Evolutionary conservation across 208 protist species (phyloP).

Genomic region (Trypanosoma lewisi): DNA sequence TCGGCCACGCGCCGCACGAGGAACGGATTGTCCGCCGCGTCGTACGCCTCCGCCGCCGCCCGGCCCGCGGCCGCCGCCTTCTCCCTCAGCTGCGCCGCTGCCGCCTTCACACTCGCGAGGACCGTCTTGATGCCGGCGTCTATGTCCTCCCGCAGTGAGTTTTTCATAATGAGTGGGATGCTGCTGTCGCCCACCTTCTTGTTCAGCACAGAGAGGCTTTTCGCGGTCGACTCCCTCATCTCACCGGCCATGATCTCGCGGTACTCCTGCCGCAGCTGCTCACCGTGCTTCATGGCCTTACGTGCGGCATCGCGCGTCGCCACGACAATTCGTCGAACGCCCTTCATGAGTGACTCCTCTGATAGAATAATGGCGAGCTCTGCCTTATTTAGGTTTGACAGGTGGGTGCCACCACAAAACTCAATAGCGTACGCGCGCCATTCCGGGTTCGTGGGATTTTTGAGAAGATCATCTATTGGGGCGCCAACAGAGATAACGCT

Average conservation of each 20-base stretch:
- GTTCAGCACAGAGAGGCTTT: conserved; percentile 89
- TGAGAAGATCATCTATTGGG: conserved; percentile 87
- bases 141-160: conserved; percentile 74
- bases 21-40: conserved; percentile 44
- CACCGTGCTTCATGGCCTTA: conserved; percentile 47
- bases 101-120: conserved; percentile 66
- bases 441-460: conserved; percentile 84
- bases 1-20: conserved; percentile 46
- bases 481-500: conserved; percentile 96
- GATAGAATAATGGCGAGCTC: conserved; percentile 90
- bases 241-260: conserved; percentile 31
- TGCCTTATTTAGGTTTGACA: conserved; percentile 83
- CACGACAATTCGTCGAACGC: conserved; percentile 86
- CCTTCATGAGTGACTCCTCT: conserved; percentile 94
- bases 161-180: conserved; percentile 76
- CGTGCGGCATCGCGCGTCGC: conserved; percentile 66
- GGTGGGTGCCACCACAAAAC: conserved; percentile 98
- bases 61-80: conserved; percentile 62
- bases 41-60: conserved; percentile 39
- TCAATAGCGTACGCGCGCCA: conserved; percentile 93
- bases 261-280: conserved; percentile 54
- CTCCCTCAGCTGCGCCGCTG: conserved; percentile 63
- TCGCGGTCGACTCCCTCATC: conserved; percentile 61
- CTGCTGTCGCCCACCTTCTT: conserved; percentile 87
- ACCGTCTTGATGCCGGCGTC: conserved; percentile 76